A percentile compares a stretch with the other conserved stretches of the same genome.
phyloP scores from a whole-genome alignment of 345 rosid genomes.

The Hevea brasiliensis region DNA sequence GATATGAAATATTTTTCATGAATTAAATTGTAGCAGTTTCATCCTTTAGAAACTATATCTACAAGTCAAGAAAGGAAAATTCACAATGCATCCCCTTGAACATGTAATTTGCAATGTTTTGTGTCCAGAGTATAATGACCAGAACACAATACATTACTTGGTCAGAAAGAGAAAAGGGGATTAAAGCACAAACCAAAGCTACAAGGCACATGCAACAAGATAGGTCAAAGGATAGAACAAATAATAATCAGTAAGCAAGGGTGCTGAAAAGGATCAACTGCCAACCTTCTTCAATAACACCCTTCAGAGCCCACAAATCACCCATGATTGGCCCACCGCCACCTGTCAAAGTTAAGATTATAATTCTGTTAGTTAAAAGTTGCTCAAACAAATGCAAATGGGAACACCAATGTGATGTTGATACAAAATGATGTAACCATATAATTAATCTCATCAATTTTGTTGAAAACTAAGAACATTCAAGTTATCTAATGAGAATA shows the following conservation, averaged over 20 bases:
- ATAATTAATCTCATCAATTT: neutral
- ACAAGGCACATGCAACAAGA: neutral
- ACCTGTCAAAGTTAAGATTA: conserved; percentile 52
- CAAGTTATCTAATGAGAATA: neutral
- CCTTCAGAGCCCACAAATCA: conserved; percentile 99
- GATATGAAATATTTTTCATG: neutral
- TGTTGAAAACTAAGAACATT: neutral
- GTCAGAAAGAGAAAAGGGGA: neutral
- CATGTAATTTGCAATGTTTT: neutral
- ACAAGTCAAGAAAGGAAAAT: neutral
- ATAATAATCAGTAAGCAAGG: neutral
- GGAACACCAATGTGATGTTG: neutral
- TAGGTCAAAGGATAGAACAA: neutral
- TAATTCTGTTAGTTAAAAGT: conserved; percentile 14
- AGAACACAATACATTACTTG: neutral
- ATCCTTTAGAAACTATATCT: neutral
- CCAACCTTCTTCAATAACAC: conserved; percentile 89
- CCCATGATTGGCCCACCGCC: conserved; percentile 99
- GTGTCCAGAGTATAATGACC: neutral
- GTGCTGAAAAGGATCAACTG: conserved; percentile 15
- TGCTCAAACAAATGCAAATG: neutral
- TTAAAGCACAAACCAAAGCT: conserved; percentile 2
- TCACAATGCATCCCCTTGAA: neutral
- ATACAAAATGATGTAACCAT: neutral
- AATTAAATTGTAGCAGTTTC: neutral